These are phyloP conservation scores for Calonectria henricotiae DNA, from an alignment of 2,329 filamentous ascomycete species.

Conservation along the genomic window DNA sequence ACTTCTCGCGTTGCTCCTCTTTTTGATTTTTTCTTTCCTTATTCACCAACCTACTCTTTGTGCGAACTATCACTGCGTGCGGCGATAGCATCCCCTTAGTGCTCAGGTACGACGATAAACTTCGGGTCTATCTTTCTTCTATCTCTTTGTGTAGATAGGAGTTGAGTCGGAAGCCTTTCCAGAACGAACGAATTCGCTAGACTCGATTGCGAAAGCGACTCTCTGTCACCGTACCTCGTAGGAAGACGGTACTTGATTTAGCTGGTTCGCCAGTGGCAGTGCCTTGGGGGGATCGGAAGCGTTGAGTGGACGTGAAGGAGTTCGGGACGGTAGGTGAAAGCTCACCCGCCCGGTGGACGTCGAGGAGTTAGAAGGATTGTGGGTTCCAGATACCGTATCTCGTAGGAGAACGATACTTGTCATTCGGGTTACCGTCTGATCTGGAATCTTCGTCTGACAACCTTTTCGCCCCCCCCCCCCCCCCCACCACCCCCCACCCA, in stretches of 20 bases:
- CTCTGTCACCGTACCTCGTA: background rate
- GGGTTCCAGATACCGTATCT: too few relatives aligned
- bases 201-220: background rate
- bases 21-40: background rate
- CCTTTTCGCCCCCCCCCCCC: background rate
- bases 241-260: background rate
- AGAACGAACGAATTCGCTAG: background rate
- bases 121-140: conserved; percentile 17
- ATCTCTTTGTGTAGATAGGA: background rate
- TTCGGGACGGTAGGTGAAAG: background rate
- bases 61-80: conserved; percentile 6
- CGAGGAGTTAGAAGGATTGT: too few relatives aligned
- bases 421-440: too few relatives aligned
- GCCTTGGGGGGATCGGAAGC: background rate
- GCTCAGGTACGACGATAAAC: conserved; percentile 9
- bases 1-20: background rate
- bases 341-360: background rate
- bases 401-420: too few relatives aligned
- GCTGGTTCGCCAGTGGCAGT: background rate
- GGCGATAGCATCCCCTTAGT: conserved; percentile 3
- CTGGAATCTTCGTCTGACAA: too few relatives aligned
- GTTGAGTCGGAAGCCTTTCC: background rate
- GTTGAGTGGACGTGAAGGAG: background rate
- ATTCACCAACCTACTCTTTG: conserved; percentile 5
- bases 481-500: too few relatives aligned